These are phyloP conservation scores for Neonectria punicea DNA, from an alignment of 2,329 filamentous ascomycete genomes.

Conservation along the genomic window DNA sequence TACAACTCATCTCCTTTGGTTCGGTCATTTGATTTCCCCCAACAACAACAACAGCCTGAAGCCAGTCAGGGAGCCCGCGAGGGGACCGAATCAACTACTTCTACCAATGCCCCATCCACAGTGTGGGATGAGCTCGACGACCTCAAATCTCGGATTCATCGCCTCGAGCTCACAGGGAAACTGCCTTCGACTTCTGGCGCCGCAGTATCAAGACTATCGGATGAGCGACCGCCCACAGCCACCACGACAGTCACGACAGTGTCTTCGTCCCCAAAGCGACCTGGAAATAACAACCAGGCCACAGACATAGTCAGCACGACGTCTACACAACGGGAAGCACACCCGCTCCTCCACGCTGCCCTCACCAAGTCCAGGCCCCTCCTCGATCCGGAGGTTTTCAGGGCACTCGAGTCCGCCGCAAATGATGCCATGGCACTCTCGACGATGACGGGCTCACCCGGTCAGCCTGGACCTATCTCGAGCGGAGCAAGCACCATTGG, in stretches of 20 bases:
- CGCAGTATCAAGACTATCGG: constrained; percentile 77
- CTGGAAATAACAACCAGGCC: constrained; percentile 37
- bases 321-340: constrained; percentile 65
- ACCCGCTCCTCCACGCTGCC: constrained; percentile 84
- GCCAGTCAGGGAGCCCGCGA: constrained; percentile 59
- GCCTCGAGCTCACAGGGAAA: constrained; percentile 90
- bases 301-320: constrained; percentile 54
- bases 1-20: constrained; percentile 72
- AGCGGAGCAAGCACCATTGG: constrained; percentile 73
- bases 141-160: constrained; percentile 90
- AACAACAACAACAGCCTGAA: constrained; percentile 39
- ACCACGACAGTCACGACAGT: constrained; percentile 91
- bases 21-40: constrained; percentile 50
- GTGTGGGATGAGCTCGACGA: constrained; percentile 99
- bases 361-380: constrained; percentile 80
- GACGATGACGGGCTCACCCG: constrained; percentile 78
- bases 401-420: constrained; percentile 82
- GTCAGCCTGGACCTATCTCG: constrained; percentile 75
- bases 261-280: constrained; percentile 86
- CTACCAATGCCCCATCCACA: constrained; percentile 88
- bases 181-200: constrained; percentile 84
- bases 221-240: constrained; percentile 88
- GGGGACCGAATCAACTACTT: constrained; percentile 86
- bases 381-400: constrained; percentile 77
- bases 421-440: constrained; percentile 83